phyloP scores from a whole-genome alignment of 148 eudicot species.

The Vaccinium corymbosum region DNA sequence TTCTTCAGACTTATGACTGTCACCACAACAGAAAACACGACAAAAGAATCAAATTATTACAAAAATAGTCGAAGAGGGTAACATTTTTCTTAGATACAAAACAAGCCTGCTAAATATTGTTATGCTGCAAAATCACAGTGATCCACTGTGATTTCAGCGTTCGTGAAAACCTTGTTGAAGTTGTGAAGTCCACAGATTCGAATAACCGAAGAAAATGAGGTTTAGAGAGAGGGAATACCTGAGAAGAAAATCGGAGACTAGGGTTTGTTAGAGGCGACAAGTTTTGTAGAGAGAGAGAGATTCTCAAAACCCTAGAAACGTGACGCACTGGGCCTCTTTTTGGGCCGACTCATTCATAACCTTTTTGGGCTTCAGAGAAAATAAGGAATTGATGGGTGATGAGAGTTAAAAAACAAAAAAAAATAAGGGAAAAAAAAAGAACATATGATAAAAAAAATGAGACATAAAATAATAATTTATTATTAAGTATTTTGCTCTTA shows the following conservation, averaged over 20 bases:
- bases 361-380: no score
- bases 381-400: no score
- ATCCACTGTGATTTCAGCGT: not conserved
- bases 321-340: no score
- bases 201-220: not conserved
- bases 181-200: no score
- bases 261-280: conserved; percentile 10
- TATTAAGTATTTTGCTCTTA: no score
- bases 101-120: not conserved
- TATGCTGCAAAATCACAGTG: no score
- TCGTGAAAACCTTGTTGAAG: no score
- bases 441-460: no score
- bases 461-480: no score
- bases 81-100: not conserved
- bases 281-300: conserved; percentile 7
- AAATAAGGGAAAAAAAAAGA: no score
- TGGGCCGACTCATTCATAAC: no score
- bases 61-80: not conserved
- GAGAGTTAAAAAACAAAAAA: no score
- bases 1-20: not conserved
- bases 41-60: not conserved
- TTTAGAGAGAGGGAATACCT: conserved; percentile 16
- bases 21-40: not conserved
- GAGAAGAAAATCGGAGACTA: conserved; percentile 16
- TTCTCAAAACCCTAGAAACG: not conserved